These are phyloP conservation scores for Trapa bicornis DNA, from an alignment of 345 rosid species.

Conservation along the genomic window DNA sequence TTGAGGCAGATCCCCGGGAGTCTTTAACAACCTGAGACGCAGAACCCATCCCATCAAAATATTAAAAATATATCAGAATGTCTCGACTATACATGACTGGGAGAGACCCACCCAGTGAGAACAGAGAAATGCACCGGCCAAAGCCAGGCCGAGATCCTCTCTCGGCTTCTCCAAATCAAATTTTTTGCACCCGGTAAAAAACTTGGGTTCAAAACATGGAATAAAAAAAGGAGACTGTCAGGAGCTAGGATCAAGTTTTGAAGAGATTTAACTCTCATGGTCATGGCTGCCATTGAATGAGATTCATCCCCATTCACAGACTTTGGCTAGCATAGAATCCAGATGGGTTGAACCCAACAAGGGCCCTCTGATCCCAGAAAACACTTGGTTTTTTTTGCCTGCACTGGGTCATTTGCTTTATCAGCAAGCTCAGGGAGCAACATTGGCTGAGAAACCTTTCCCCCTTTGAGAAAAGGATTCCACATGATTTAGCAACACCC, in stretches of 20 bases:
- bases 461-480: neutral
- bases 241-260: neutral
- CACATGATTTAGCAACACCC: conserved; percentile 36
- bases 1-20: no score
- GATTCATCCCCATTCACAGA: conserved; percentile 1
- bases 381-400: neutral
- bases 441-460: neutral
- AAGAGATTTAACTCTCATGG: neutral
- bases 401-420: neutral
- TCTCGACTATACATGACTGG: conserved; percentile 1
- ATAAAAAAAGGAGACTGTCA: neutral
- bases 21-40: neutral
- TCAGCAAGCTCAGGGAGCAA: neutral
- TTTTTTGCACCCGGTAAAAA: neutral
- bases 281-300: neutral
- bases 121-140: neutral
- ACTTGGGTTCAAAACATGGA: neutral
- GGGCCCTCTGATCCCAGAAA: conserved; percentile 1
- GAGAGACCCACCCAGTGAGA: neutral
- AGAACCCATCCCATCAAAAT: neutral
- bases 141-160: neutral
- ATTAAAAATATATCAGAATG: neutral
- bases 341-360: neutral
- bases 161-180: neutral
- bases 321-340: neutral